A percentile compares a stretch with the other conserved stretches of the same genome.
Evolutionary conservation across 2,329 filamentous ascomycete species (phyloP).

Genomic region (Hypoxylon sp.): DNA sequence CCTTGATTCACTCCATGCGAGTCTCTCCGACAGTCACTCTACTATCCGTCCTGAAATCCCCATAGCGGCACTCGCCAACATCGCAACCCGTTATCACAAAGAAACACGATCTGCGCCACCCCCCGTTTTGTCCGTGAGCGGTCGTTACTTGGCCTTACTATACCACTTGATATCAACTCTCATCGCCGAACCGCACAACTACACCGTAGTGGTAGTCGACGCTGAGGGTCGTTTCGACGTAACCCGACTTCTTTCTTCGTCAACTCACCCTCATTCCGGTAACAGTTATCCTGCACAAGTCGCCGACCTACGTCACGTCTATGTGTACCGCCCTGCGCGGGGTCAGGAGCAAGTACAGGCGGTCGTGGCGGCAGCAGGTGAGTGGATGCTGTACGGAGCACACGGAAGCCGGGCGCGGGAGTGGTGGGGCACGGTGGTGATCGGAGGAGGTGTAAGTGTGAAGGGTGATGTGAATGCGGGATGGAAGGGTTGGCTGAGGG

Average conservation of each 20-base stretch:
- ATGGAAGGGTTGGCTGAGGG: conserved; percentile 62
- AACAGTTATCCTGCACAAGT: conserved; percentile 34
- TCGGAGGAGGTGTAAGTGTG: conserved; percentile 45
- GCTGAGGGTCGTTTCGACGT: conserved; percentile 64
- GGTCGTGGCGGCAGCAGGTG: conserved; percentile 52
- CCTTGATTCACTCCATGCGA: conserved; percentile 33
- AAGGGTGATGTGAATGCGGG: conserved; percentile 49
- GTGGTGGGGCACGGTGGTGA: conserved; percentile 67
- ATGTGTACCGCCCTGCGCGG: conserved; percentile 56
- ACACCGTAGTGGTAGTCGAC: conserved; percentile 64
- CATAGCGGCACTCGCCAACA: conserved; percentile 56
- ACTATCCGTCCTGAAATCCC: conserved; percentile 42
- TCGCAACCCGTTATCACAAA: conserved; percentile 58
- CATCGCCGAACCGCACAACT: conserved; percentile 56
- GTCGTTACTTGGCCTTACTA: conserved; percentile 62
- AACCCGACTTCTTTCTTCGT: conserved; percentile 50
- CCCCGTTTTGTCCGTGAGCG: conserved; percentile 57
- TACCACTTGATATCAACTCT: conserved; percentile 64
- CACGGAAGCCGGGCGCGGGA: conserved; percentile 56
- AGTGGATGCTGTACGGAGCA: conserved; percentile 60
- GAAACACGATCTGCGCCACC: conserved; percentile 55
- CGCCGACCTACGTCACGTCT: conserved; percentile 58
- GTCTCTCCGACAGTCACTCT: conserved; percentile 20
- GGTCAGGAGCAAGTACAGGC: conserved; percentile 43
- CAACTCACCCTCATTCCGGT: conserved; percentile 25